A percentile compares a stretch with the other conserved stretches of the same genome.
Conservation (phyloP, 768 basidiomycete species). For the Boletellus emodensis region DNA sequence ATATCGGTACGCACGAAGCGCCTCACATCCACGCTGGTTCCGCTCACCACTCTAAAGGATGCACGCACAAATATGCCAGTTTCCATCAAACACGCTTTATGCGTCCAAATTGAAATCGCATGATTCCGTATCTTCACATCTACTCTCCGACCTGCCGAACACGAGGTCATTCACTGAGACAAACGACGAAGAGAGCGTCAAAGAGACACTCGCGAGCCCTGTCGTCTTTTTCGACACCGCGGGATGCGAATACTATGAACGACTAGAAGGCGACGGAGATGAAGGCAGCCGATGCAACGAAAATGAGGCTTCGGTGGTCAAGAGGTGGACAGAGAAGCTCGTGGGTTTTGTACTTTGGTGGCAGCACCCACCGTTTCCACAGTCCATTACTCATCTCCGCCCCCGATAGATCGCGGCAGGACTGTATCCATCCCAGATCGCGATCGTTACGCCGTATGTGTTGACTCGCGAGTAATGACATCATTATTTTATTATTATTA, state of each 20-base stretch:
- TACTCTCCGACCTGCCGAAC: conserved; percentile 67
- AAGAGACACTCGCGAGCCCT: conserved; percentile 70
- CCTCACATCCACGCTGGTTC: neutral
- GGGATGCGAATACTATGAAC: conserved; percentile 91
- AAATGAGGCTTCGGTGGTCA: conserved; percentile 88
- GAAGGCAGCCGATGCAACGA: conserved; percentile 93
- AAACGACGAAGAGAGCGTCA: conserved; percentile 59
- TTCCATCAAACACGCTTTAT: conserved; percentile 84
- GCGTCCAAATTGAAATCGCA: conserved; percentile 65
- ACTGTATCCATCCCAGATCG: conserved; percentile 68
- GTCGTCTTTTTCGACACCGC: conserved; percentile 94
- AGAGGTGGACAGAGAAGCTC: conserved; percentile 75
- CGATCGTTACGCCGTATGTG: conserved; percentile 79
- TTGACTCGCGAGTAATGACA: neutral
- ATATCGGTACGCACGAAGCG: conserved; percentile 59
- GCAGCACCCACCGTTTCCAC: neutral
- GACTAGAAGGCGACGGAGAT: conserved; percentile 71
- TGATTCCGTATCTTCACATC: conserved; percentile 62
- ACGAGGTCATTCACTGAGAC: conserved; percentile 32
- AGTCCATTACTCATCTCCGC: conserved; percentile 2
- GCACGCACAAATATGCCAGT: conserved; percentile 80
- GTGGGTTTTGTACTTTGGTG: conserved; percentile 37
- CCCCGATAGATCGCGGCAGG: conserved; percentile 51
- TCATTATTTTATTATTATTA: neutral
- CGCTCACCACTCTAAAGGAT: conserved; percentile 48